Conservation (phyloP, 1,284 basidiomycete species). For the Flammula alnicola region DNA sequence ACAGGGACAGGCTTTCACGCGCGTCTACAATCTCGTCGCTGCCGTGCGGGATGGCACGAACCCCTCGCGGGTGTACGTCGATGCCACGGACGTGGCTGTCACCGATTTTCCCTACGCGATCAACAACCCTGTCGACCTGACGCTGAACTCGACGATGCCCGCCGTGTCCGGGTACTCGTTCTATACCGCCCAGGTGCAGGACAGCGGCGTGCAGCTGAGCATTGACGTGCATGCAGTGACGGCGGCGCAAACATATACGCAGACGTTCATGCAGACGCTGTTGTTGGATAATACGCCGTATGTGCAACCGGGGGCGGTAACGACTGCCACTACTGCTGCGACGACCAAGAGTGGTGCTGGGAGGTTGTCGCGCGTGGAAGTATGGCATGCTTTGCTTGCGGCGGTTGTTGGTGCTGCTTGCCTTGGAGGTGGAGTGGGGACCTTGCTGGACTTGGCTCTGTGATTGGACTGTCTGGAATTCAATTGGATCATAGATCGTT, state of each 20-base stretch:
- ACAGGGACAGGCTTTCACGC: slow-evolving; percentile 26
- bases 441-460: slow-evolving; percentile 16
- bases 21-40: slow-evolving; percentile 37
- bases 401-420: slow-evolving; percentile 4
- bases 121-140: slow-evolving; percentile 36
- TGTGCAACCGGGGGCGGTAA: slow-evolving; percentile 34
- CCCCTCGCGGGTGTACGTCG: slow-evolving; percentile 43
- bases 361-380: neutral
- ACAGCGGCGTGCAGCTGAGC: slow-evolving; percentile 40
- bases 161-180: slow-evolving; percentile 40
- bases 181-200: slow-evolving; percentile 36
- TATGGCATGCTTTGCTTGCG: slow-evolving; percentile 2
- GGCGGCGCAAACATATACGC: slow-evolving; percentile 34
- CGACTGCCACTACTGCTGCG: neutral
- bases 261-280: slow-evolving; percentile 38
- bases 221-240: slow-evolving; percentile 38
- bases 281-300: slow-evolving; percentile 40
- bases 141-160: slow-evolving; percentile 32
- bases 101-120: slow-evolving; percentile 35
- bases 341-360: slow-evolving; percentile 11
- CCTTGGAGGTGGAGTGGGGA: slow-evolving; percentile 6
- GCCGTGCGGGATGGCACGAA: slow-evolving; percentile 41
- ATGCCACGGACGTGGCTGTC: slow-evolving; percentile 39
- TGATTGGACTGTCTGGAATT: slow-evolving; percentile 10
- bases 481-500: too few relatives aligned